Percentiles rank a stretch among this genome's conserved stretches.
Conservation (phyloP, 441 rosid species). For the Euphorbia schlechtendalii region DNA sequence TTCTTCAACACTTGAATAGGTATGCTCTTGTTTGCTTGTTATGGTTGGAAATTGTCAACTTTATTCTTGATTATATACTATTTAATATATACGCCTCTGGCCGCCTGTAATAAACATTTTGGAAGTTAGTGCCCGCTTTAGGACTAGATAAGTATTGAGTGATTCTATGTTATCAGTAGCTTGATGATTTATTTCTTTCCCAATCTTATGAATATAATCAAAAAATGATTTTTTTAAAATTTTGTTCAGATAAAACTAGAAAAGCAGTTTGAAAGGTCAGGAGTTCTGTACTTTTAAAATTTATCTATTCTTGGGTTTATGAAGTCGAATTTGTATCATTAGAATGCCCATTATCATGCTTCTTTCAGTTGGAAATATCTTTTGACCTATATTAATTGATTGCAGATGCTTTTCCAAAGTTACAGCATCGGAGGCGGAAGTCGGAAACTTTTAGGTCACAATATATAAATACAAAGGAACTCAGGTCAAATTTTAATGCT, state of each 20-base stretch:
- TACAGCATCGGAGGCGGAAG: slow-evolving; percentile 67
- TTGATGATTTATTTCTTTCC: not conserved
- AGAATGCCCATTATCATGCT: slow-evolving; percentile 7
- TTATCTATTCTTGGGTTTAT: not conserved
- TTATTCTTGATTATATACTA: too few species aligned
- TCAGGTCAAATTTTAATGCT: slow-evolving; percentile 60
- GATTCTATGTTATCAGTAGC: too few species aligned
- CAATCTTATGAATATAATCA: not conserved
- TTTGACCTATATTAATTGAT: not conserved
- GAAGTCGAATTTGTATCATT: not conserved
- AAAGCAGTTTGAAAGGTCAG: not conserved
- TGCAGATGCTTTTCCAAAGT: slow-evolving; percentile 49
- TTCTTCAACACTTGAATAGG: too few species aligned
- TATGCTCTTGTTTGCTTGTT: slow-evolving; percentile 1
- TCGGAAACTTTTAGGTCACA: slow-evolving; percentile 88
- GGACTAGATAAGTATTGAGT: too few species aligned
- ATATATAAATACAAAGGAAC: slow-evolving; percentile 72
- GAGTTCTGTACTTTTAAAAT: not conserved
- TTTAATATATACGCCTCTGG: too few species aligned
- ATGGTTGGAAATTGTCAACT: slow-evolving; percentile 7
- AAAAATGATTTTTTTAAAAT: not conserved
- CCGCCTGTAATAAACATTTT: too few species aligned
- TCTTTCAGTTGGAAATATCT: slow-evolving; percentile 14
- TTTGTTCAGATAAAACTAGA: not conserved
- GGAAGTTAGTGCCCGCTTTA: too few species aligned